Evolutionary conservation across 2,329 filamentous ascomycete species (phyloP).

Genomic region (Xylariaceae sp.): DNA sequence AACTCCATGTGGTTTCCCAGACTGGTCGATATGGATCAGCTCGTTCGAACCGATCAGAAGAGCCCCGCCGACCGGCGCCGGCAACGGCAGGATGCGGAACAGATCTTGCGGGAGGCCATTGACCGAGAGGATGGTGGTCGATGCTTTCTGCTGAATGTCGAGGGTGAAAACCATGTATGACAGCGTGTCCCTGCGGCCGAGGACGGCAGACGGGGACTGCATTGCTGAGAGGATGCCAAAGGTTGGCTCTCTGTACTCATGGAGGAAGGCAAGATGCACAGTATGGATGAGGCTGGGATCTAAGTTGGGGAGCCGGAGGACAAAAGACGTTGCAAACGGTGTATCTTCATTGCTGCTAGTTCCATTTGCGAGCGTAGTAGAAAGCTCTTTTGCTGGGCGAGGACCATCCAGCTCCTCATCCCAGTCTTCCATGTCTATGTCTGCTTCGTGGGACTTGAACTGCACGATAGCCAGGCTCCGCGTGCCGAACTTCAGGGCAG

Average conservation of each 20-base stretch:
- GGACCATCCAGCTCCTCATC: slow-evolving; percentile 73
- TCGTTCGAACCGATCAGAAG: slow-evolving; percentile 84
- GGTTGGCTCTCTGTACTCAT: slow-evolving; percentile 96
- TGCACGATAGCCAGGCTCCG: slow-evolving; percentile 89
- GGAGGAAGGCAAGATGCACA: slow-evolving; percentile 83
- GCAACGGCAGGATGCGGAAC: slow-evolving; percentile 72
- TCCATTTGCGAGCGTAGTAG: slow-evolving; percentile 34
- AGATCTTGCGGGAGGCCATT: slow-evolving; percentile 80
- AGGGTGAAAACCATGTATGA: slow-evolving; percentile 93
- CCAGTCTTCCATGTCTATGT: slow-evolving; percentile 87
- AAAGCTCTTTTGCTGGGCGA: slow-evolving; percentile 42
- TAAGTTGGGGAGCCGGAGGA: slow-evolving; percentile 80
- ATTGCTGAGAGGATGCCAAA: slow-evolving; percentile 88
- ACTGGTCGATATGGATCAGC: slow-evolving; percentile 90
- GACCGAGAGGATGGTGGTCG: slow-evolving; percentile 85
- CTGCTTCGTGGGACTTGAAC: slow-evolving; percentile 78
- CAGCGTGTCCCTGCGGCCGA: slow-evolving; percentile 78
- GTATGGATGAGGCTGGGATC: slow-evolving; percentile 83
- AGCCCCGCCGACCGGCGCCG: slow-evolving; percentile 80
- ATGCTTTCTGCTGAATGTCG: slow-evolving; percentile 86
- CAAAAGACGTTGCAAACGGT: slow-evolving; percentile 86
- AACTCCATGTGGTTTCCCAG: slow-evolving; percentile 85
- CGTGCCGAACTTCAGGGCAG: slow-evolving; percentile 83
- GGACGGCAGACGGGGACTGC: slow-evolving; percentile 61
- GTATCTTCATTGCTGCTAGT: slow-evolving; percentile 50